Evolutionary conservation across 257 asterid genomes (phyloP), one percentile per base, ranked within the genome.

Genomic region (Oldenlandia corymbosa): DNA sequence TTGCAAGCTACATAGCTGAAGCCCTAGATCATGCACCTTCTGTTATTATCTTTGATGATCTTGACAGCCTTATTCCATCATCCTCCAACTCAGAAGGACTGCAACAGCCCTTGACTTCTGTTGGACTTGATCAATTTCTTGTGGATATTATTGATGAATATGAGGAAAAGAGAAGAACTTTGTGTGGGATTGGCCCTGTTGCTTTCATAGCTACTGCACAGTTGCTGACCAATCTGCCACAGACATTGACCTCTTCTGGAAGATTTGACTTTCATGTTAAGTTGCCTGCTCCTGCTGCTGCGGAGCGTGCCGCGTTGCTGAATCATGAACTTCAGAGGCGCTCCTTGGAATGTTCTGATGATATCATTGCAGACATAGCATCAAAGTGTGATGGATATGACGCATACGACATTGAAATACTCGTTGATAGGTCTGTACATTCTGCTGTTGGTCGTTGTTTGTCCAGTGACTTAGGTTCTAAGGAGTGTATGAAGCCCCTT

Each of bases 321-420:
- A 87, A 80, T 71, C 88, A 87, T 71, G 95, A 89, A 81, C 77
- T 87, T 63, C 85, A 79, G 71, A 93, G 78, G 73, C 89, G 99
- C 60, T 84, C 88, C 71, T 75, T 93, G 86, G 94, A 79, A 50
- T 93, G 92, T 71, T 65, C 87, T 43, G 92, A 87, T 68, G 94
- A 85, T 36, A 70, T 82, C 68, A 66, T 87, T 68, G 66, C 68
- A 50, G 97, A 87, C 58, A 70, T 93, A 67, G 96, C 97, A 54
- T 84, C 94, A 70, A 87, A 87, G 69, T 89, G 99, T 77, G 99
- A 93, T 70, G 99, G 99, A 75, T 90, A 93, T 71, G 99, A 93
- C 74, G 97, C 99, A 67, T 93, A 93, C 72, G 99, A 93, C 83
- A 86, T 93, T 82, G 96, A 90, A 81, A 90, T 85, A 78, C 91